A percentile compares a stretch with the other conserved stretches of the same genome.
Conservation (phyloP, 805 yeast species). For the Candida anglica region DNA sequence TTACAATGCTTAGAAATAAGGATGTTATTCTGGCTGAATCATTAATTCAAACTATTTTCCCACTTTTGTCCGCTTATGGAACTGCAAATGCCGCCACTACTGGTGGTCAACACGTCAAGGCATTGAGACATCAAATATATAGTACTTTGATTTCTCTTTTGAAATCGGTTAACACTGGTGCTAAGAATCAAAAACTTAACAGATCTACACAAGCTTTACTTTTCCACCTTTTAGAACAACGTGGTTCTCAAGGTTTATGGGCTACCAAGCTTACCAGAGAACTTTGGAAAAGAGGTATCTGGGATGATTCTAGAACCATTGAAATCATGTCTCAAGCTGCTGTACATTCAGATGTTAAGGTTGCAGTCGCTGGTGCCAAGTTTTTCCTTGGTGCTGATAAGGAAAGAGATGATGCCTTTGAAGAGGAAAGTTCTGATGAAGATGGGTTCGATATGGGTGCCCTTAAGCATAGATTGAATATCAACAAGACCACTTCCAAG, state of each 20-base stretch:
- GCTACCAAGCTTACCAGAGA: slow-evolving; percentile 94
- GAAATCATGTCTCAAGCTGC: slow-evolving; percentile 97
- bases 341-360: slow-evolving; percentile 79
- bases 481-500: slow-evolving; percentile 78
- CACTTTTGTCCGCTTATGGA: slow-evolving; percentile 68
- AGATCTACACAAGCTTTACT: slow-evolving; percentile 88
- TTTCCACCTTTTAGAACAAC: slow-evolving; percentile 79
- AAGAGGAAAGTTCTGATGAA: slow-evolving; percentile 68
- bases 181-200: slow-evolving; percentile 86
- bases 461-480: slow-evolving; percentile 73
- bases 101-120: slow-evolving; percentile 66
- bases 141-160: slow-evolving; percentile 71
- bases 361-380: slow-evolving; percentile 82
- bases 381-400: slow-evolving; percentile 95
- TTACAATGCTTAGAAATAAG: slow-evolving; percentile 88
- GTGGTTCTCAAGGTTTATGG: slow-evolving; percentile 83
- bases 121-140: slow-evolving; percentile 78
- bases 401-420: slow-evolving; percentile 81
- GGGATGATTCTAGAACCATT: slow-evolving; percentile 98
- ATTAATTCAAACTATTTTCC: slow-evolving; percentile 83
- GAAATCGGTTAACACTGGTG: slow-evolving; percentile 81
- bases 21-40: slow-evolving; percentile 74
- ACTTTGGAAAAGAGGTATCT: slow-evolving; percentile 94
- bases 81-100: slow-evolving; percentile 38
- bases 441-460: slow-evolving; percentile 68